A percentile compares a stretch with the other conserved stretches of the same genome.
Conservation (phyloP, 306 rosid genomes). For the Castanea mollissima region DNA sequence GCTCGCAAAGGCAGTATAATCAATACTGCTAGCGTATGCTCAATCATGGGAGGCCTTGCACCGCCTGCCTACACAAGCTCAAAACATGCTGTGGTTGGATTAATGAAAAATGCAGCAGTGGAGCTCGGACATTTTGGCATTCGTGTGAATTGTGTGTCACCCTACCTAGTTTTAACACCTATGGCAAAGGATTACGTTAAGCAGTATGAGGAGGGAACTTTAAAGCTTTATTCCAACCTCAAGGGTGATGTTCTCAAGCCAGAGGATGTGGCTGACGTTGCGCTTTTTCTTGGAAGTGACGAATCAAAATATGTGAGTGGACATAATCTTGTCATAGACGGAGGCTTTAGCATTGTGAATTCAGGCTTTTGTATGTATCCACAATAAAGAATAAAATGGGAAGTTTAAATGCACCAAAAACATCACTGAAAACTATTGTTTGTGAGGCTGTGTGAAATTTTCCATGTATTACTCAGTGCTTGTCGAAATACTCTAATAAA, state of each 20-base stretch:
- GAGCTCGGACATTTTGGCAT: conserved; percentile 29
- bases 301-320: conserved; percentile 18
- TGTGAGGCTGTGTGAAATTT: no score
- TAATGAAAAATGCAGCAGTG: conserved; percentile 17
- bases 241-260: conserved; percentile 25
- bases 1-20: conserved; percentile 35
- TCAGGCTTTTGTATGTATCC: conserved; percentile 15
- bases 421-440: no score
- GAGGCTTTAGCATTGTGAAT: conserved; percentile 32
- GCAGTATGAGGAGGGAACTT: conserved; percentile 22
- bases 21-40: conserved; percentile 26
- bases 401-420: no score
- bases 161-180: conserved; percentile 30
- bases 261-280: conserved; percentile 49
- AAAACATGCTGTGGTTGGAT: conserved; percentile 42
- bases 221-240: conserved; percentile 13
- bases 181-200: conserved; percentile 18
- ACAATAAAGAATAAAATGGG: no score
- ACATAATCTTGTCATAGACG: conserved; percentile 43
- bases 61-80: conserved; percentile 41
- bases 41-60: conserved; percentile 25
- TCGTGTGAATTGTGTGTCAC: conserved; percentile 49
- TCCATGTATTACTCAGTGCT: no score
- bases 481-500: no score
- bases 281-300: conserved; percentile 44